Conservation (phyloP, 2,329 filamentous ascomycete genomes). For the Aureobasidium zeae region DNA sequence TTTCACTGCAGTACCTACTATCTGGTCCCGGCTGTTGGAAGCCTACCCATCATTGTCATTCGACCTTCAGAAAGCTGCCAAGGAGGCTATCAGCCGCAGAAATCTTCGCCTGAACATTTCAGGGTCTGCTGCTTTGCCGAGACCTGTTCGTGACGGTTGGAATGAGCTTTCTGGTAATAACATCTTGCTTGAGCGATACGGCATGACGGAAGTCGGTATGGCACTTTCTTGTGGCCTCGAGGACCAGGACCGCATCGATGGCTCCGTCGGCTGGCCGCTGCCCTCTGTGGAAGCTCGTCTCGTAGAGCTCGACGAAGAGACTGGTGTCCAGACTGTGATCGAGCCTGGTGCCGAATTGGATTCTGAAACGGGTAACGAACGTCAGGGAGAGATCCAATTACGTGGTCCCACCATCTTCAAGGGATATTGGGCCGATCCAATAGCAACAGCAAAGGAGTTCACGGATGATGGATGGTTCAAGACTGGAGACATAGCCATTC, state of each 20-base stretch:
- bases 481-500: slow-evolving; percentile 82
- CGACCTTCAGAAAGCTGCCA: slow-evolving; percentile 55
- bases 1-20: slow-evolving; percentile 90
- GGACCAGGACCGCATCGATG: slow-evolving; percentile 70
- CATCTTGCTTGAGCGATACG: slow-evolving; percentile 86
- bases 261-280: slow-evolving; percentile 86
- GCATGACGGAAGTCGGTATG: slow-evolving; percentile 99
- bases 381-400: no score
- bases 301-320: no score
- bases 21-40: slow-evolving; percentile 77
- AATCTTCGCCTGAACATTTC: slow-evolving; percentile 86
- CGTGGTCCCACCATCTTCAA: slow-evolving; percentile 80
- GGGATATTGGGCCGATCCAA: slow-evolving; percentile 83
- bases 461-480: slow-evolving; percentile 83
- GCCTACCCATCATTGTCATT: slow-evolving; percentile 54
- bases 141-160: slow-evolving; percentile 80
- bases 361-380: no score
- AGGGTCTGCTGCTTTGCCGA: slow-evolving; percentile 86
- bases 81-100: slow-evolving; percentile 59
- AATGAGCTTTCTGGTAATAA: slow-evolving; percentile 69
- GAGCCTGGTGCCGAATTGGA: no score
- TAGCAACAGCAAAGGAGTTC: slow-evolving; percentile 74
- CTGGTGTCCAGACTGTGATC: no score
- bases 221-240: slow-evolving; percentile 83
- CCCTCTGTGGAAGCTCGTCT: slow-evolving; percentile 80